These are phyloP conservation scores for Ophiostoma novo-ulmi DNA, from an alignment of 2,329 filamentous ascomycete species.

Conservation along the genomic window DNA sequence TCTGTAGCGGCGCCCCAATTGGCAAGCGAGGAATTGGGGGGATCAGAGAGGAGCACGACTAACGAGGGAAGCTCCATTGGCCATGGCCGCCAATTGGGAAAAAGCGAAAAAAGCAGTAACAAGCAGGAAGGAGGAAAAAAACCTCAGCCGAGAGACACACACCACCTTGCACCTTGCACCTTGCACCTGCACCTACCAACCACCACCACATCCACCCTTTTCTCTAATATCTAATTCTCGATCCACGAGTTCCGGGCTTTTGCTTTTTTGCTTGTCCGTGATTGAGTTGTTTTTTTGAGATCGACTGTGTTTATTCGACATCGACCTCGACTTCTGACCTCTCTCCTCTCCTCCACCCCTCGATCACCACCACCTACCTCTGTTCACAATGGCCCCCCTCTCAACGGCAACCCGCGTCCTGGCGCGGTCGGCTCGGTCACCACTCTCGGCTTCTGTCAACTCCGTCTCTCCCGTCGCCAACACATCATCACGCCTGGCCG, in stretches of 20 bases:
- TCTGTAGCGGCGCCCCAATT: neutral
- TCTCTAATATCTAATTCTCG: neutral
- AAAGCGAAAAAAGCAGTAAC: conserved; percentile 17
- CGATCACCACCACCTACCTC: conserved; percentile 22
- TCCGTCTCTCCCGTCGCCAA: conserved; percentile 34
- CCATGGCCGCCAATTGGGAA: conserved; percentile 14
- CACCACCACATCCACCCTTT: neutral
- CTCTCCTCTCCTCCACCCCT: neutral
- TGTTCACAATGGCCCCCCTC: conserved; percentile 59
- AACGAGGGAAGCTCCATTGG: conserved; percentile 15
- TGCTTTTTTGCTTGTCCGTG: conserved; percentile 9
- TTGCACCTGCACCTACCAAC: conserved; percentile 31
- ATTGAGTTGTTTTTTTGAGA: neutral
- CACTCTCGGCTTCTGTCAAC: conserved; percentile 6
- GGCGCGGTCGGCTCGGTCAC: conserved; percentile 47
- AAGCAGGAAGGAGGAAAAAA: conserved; percentile 18
- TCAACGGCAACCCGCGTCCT: conserved; percentile 62
- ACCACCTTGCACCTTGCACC: conserved; percentile 39
- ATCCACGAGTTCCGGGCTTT: conserved; percentile 9
- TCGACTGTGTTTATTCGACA: neutral
- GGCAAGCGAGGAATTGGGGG: conserved; percentile 12
- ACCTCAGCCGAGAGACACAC: conserved; percentile 23
- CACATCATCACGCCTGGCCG: conserved; percentile 42
- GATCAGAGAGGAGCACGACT: neutral
- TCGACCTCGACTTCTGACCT: neutral